Conservation (phyloP, 2,329 filamentous ascomycete genomes). For the Bipolaris cookei region DNA sequence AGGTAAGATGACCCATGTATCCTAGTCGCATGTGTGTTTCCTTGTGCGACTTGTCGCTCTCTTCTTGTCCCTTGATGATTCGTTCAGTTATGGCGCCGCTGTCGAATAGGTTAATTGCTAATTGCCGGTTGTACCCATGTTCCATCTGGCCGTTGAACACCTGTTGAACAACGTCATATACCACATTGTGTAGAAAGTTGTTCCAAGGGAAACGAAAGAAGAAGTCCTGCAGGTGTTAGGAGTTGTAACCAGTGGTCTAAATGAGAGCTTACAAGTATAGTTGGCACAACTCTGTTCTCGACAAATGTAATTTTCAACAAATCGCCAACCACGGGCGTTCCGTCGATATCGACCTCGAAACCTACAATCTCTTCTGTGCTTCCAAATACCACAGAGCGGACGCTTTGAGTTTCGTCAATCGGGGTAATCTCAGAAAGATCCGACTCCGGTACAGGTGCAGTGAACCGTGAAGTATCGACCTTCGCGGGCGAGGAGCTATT, state of each 20-base stretch:
- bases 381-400: constrained; percentile 45
- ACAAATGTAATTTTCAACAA: constrained; percentile 96
- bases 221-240: constrained; percentile 70
- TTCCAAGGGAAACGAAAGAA: constrained; percentile 99
- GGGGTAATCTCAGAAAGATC: constrained; percentile 47
- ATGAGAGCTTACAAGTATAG: constrained; percentile 77
- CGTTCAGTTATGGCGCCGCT: constrained; percentile 86
- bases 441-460: constrained; percentile 30
- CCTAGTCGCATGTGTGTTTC: constrained; percentile 89
- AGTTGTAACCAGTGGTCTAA: neutral
- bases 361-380: constrained; percentile 45
- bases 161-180: constrained; percentile 98
- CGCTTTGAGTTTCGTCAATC: constrained; percentile 46
- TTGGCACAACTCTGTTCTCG: constrained; percentile 90
- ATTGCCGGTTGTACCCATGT: constrained; percentile 84
- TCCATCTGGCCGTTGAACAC: constrained; percentile 99
- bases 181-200: constrained; percentile 98
- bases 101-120: constrained; percentile 93
- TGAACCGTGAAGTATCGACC: constrained; percentile 40
- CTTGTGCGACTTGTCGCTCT: constrained; percentile 83
- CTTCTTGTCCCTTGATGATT: constrained; percentile 87
- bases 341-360: constrained; percentile 66
- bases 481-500: constrained; percentile 36
- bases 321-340: constrained; percentile 86
- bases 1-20: constrained; percentile 97